Conservation (phyloP, 345 rosid genomes). For the Cardamine occulta region DNA sequence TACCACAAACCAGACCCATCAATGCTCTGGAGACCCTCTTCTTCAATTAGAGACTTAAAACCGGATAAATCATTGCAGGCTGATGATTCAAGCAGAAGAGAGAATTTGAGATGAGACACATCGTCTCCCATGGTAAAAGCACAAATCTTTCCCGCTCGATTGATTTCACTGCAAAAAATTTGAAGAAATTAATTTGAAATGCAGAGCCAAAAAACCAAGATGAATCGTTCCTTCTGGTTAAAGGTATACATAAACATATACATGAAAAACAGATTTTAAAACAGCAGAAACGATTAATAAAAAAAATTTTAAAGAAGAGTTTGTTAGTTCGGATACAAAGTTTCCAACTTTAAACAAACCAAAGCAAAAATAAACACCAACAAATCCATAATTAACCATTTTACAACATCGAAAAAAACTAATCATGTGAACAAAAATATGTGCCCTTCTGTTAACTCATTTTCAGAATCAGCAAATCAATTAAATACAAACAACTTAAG, state of each 20-base stretch:
- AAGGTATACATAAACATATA: conserved; percentile 36
- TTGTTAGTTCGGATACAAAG: conserved; percentile 39
- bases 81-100: conserved; percentile 67
- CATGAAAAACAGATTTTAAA: conserved; percentile 33
- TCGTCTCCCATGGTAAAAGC: conserved; percentile 42
- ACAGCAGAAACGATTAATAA: conserved; percentile 38
- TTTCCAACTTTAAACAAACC: conserved; percentile 34
- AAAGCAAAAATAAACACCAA: conserved; percentile 44
- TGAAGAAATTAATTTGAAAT: conserved; percentile 32
- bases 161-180: conserved; percentile 45
- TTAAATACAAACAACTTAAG: conserved; percentile 14
- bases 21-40: conserved; percentile 53
- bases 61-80: conserved; percentile 73
- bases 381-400: conserved; percentile 43
- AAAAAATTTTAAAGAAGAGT: conserved; percentile 2
- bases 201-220: conserved; percentile 12
- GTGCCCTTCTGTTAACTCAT: conserved; percentile 34
- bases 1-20: conserved; percentile 77
- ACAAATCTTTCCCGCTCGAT: conserved; percentile 42
- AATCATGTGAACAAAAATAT: conserved; percentile 29
- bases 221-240: conserved; percentile 16
- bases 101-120: conserved; percentile 46
- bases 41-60: conserved; percentile 60
- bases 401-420: conserved; percentile 45
- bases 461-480: conserved; percentile 17